Base-by-base conservation (phyloP, 768 basidiomycete species). In the Phylloporus arenicola region DNA sequence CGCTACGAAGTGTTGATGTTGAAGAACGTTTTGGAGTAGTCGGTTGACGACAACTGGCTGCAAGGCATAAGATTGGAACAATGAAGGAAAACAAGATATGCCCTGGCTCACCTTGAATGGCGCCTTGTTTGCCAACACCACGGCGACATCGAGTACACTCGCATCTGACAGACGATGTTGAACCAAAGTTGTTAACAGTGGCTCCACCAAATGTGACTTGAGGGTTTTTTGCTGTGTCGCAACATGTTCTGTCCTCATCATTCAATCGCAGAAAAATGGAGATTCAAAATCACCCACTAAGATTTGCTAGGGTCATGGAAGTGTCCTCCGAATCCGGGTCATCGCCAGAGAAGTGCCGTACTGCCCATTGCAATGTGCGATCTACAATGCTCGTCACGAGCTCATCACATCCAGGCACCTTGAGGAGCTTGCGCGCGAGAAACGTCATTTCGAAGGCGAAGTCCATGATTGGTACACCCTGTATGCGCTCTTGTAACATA, bases 41-140 rank as follows among this genome's bases (percentile, higher is more conserved):
- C 84, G 81, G 59, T 92, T 92, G 43, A 86, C 77, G n/a, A 80
- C 68, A 12, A 79, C 73, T 2, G 88, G 88, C 88, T 74, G 49
- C 20, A 41, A 29, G 37, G n/a, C 2, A 29, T 11, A 55, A n/a
- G 1, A 51, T 47, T 17, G 14, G 45, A 35, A 17, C 2, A 6
- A 25, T 48, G 22, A 50, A 40, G 37, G 14, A 13, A 4, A 10
- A 13, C 2, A 8, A 25, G 1, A 1, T 24, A 16, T 27, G 13
- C 20, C 39, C 37, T 14, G 4, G 57, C 72, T 55, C 55, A 85
- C 92, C 78, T 92, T 93, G 53, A 93, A 66, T 3, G 70, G 64
- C 0, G 77, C 68, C 31, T 67, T 68, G 8, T 57, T 59, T 14
- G 80, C 58, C 12, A 82, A 60, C 0, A 63, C 62, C 0, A 69